Base-by-base conservation (phyloP, 2,329 filamentous ascomycete genomes). In the Scytalidium lignicola region DNA sequence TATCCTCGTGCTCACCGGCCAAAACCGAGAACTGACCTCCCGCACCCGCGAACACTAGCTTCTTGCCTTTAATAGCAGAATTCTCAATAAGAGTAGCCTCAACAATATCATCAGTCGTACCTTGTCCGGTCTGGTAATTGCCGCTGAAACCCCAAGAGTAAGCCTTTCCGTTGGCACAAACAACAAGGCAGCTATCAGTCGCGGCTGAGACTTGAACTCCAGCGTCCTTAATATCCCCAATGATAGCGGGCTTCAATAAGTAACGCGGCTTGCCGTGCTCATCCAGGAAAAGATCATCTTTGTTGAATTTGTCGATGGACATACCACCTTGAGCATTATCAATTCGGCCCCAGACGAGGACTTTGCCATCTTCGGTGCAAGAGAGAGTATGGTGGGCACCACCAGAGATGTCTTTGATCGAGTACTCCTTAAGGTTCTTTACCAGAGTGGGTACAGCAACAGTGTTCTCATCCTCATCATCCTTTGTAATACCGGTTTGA, bases 1-100 rank as follows among this genome's bases (percentile, higher is more conserved):
- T 15, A n/a, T 44, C 22, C 23, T 47, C 32, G 18, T 37, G 32
- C n/a, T 47, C 21, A 13, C 76, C 76, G 9, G 76, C 74, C n/a
- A 88, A 59, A 20, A 88, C 69, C 1, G 83, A 86, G 66, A 82
- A 96, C 64, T 96, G 91, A 4, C 90, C 90, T 56, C 92, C 91
- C n/a, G 86, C 86, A 41, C 88, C 88, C n/a, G 87, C 88, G 69
- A 78, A 89, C 28, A 83, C 76, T 41, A 96, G 75, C 66, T 84
- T 82, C 69, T 86, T 84, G 40, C 81, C 88, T 23, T 83, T 78
- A 22, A 93, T 80, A 40, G 90, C 90, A 12, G 84, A 87, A 71
- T 96, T 96, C 62, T 95, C 87, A 49, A 96, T 88, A 44, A 85
- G 62, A 0, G 86, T 93, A 0, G 91, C 89, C 20, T 80, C 75